A percentile compares a stretch with the other conserved stretches of the same genome.
Evolutionary conservation across 2,329 filamentous ascomycete species (phyloP).

Genomic region (Ascochyta viciae-villosae): DNA sequence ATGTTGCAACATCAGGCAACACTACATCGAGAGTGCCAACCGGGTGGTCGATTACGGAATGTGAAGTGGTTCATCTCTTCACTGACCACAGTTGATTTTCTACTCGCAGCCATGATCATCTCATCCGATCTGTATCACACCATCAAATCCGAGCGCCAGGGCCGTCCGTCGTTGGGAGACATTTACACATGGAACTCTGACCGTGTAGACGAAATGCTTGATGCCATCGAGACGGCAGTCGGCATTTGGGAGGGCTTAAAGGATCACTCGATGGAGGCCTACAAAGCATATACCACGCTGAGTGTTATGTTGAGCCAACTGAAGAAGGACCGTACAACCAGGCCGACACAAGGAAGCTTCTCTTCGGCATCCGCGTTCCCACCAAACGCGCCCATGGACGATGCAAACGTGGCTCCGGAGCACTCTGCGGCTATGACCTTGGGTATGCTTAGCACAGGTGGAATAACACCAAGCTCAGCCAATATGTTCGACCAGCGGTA

Average conservation of each 20-base stretch:
- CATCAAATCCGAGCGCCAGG: constrained; percentile 53
- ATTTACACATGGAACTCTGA: constrained; percentile 56
- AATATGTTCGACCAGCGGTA: constrained; percentile 52
- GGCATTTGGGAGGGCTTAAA: constrained; percentile 81
- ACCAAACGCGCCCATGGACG: constrained; percentile 50
- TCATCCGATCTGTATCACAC: constrained; percentile 82
- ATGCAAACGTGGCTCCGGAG: constrained; percentile 66
- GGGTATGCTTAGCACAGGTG: constrained; percentile 70
- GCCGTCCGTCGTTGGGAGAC: constrained; percentile 46
- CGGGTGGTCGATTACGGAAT: constrained; percentile 72
- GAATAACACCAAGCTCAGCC: constrained; percentile 60
- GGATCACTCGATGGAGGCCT: constrained; percentile 85
- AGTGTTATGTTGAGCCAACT: constrained; percentile 85
- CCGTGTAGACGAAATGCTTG: constrained; percentile 74
- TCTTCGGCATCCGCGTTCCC: constrained; percentile 41
- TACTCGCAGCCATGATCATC: constrained; percentile 84
- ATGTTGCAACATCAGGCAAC: constrained; percentile 79
- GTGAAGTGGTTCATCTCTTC: constrained; percentile 82
- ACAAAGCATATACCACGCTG: constrained; percentile 83
- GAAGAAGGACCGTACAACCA: constrained; percentile 55
- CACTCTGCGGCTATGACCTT: constrained; percentile 73
- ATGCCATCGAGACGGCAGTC: constrained; percentile 73
- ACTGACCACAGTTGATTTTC: constrained; percentile 82
- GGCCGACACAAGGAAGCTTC: constrained; percentile 40
- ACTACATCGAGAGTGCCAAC: constrained; percentile 76